Conservation (phyloP, 352 stramenopile genomes). For the Globisporangium iwayamae region DNA sequence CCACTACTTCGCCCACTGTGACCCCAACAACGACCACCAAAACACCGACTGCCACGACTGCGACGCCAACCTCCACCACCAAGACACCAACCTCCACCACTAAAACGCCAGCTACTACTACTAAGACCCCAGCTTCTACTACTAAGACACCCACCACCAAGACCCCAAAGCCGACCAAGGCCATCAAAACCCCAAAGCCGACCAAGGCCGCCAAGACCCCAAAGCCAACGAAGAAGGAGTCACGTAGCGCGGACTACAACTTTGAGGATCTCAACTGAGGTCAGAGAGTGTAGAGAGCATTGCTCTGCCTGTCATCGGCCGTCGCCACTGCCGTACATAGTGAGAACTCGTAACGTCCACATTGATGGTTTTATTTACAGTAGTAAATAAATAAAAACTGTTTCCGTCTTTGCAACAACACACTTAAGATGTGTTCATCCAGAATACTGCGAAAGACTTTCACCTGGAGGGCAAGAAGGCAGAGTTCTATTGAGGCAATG, state of each 20-base stretch:
- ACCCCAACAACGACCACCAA: conserved; percentile 2
- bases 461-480: too few relatives aligned
- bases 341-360: too few relatives aligned
- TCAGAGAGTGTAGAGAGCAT: too few relatives aligned
- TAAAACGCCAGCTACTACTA: background rate
- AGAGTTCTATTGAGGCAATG: too few relatives aligned
- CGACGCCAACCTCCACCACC: background rate
- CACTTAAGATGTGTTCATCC: too few relatives aligned
- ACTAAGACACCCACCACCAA: background rate
- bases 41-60: background rate
- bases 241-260: background rate
- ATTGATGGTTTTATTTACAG: too few relatives aligned
- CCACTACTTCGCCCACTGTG: conserved; percentile 1
- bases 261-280: conserved; percentile 1
- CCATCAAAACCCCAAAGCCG: background rate
- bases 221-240: conserved; percentile 3
- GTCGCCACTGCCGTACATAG: too few relatives aligned
- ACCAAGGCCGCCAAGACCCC: conserved; percentile 1
- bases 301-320: too few relatives aligned
- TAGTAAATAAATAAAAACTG: too few relatives aligned
- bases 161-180: background rate
- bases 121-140: background rate
- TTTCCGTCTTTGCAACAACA: too few relatives aligned
- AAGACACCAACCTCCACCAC: background rate
- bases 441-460: too few relatives aligned